Evolutionary conservation across 2,329 filamentous ascomycete species (phyloP).

Genomic region (Scopulariopsis brevicaulis): DNA sequence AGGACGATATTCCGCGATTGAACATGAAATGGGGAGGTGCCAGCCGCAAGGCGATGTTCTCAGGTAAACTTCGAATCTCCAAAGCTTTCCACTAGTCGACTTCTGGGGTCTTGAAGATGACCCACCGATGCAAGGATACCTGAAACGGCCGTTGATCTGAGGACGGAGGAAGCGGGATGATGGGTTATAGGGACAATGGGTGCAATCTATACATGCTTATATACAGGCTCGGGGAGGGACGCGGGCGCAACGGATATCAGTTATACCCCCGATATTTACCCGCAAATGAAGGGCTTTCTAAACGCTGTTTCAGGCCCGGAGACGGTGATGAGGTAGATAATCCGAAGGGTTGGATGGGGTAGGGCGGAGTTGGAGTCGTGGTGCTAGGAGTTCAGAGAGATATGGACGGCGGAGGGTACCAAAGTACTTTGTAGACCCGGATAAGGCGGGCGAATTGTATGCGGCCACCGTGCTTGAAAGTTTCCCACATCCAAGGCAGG

Average conservation of each 20-base stretch:
- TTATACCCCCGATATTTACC: slow-evolving; percentile 5
- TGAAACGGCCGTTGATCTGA: slow-evolving; percentile 4
- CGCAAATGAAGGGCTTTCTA: slow-evolving; percentile 3
- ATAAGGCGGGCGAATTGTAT: background rate
- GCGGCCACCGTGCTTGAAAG: background rate
- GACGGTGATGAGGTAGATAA: background rate
- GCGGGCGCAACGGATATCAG: background rate
- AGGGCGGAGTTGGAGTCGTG: background rate
- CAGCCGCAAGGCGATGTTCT: background rate
- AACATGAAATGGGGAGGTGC: background rate
- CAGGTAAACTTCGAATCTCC: background rate
- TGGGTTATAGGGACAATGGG: slow-evolving; percentile 5
- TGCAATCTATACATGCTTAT: slow-evolving; percentile 6
- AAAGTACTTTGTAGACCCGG: background rate
- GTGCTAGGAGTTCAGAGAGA: background rate
- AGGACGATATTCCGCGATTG: background rate
- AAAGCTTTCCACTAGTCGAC: background rate
- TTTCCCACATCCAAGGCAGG: background rate
- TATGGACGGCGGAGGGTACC: background rate
- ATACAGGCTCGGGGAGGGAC: slow-evolving; percentile 2
- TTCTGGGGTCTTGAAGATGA: slow-evolving; percentile 3
- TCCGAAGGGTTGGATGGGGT: background rate
- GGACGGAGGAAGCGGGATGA: slow-evolving; percentile 1
- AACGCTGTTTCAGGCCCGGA: background rate
- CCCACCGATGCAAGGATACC: slow-evolving; percentile 1